Base-by-base conservation (phyloP, 139 green algal species). In the Yamagishiella unicocca region DNA sequence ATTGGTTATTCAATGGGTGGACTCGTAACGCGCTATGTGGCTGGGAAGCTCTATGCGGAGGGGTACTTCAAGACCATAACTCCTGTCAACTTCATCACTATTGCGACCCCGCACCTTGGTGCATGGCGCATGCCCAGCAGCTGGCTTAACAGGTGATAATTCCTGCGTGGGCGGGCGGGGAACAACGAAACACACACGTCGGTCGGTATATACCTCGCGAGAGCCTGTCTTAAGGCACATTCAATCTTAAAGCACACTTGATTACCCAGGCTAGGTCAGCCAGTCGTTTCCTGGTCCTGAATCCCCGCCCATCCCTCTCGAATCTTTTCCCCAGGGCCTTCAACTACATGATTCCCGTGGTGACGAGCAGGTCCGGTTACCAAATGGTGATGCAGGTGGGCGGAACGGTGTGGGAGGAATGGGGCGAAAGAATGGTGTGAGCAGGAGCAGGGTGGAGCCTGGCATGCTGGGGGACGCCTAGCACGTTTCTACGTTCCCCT, bases 1-100 rank as follows among this genome's bases (percentile, higher is more conserved):
- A 70, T 92, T 29, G 88, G 88, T 4, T 92, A 92, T 78, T 73
- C 35, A 33, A 71, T 92, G 83, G 89, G 89, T 1, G 89, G 89
- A 3, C 73, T 92, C 38, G 86, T 92, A 6, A 58, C 24, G 0
- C 81, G 89, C 29, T 92, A 89, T 21, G 75, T 75, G 2, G 68
- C 66, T 0, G 89, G 89, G n/a, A 89, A 87, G 55, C 88, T 91
- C 4, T 82, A 64, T 4, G 55, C 46, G 7, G 83, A 85, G 75
- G 88, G 88, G 9, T 24, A 53, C n/a, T 71, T 91, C 37, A n/a
- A 42, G 10, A 43, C 14, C 0, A 45, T 81, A 1, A 46, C 7
- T 0, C 84, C 89, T 12, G 33, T 92, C 29, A 87, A 79, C 43
- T 90, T 89, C 35, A 67, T 90, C 24, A 87, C 89, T 24, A 33